phyloP scores from a whole-genome alignment of 1,284 basidiomycete genomes.

The Omphalotus olearius region DNA sequence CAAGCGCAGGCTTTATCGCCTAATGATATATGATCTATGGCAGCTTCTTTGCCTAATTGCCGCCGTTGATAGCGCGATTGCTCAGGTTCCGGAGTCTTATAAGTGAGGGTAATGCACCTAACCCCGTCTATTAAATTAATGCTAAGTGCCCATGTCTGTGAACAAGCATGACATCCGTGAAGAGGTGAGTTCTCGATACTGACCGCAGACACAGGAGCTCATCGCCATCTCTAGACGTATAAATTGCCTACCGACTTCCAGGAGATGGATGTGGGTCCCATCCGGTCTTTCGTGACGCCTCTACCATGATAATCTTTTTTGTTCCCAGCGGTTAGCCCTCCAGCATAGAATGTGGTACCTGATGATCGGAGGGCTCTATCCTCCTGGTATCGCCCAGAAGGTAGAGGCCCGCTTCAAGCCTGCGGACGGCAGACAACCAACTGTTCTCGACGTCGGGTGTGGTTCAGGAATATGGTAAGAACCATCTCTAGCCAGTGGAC shows the following conservation, averaged over 20 bases:
- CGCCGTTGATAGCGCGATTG: too few relatives aligned
- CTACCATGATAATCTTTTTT: not conserved
- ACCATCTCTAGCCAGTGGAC: too few relatives aligned
- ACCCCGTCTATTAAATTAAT: too few relatives aligned
- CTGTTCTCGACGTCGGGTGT: constrained; percentile 24
- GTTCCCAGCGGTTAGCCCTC: constrained; percentile 9
- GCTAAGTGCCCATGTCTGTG: not conserved
- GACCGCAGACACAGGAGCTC: not conserved
- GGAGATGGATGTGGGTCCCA: constrained; percentile 12
- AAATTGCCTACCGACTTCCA: constrained; percentile 12
- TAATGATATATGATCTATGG: too few relatives aligned
- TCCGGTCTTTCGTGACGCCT: not conserved
- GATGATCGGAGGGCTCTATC: constrained; percentile 21
- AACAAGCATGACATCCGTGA: constrained; percentile 1
- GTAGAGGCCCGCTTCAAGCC: constrained; percentile 10
- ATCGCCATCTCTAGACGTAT: constrained; percentile 4
- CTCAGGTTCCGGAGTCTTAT: not conserved
- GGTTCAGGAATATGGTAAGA: constrained; percentile 25
- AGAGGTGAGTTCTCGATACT: not conserved
- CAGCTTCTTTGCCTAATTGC: too few relatives aligned
- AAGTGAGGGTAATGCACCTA: too few relatives aligned
- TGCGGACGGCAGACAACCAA: not conserved
- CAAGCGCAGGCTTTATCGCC: too few relatives aligned
- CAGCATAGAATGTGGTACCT: constrained; percentile 13
- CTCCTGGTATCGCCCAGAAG: constrained; percentile 9